Base-by-base conservation (phyloP, 192 early-diverging fungal species). In the Rhizoclosmatium globosum region DNA sequence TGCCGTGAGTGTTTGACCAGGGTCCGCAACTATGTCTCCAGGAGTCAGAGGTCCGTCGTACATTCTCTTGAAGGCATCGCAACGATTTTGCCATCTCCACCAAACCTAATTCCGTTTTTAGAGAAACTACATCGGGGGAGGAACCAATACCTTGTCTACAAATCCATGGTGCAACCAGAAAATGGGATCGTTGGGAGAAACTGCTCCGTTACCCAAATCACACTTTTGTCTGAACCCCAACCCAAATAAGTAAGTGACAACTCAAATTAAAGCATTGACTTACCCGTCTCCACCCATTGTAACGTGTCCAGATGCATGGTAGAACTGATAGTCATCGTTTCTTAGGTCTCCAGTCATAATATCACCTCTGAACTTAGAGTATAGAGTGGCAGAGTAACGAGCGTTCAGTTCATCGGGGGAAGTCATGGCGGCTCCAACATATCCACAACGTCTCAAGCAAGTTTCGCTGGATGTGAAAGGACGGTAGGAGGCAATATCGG, bases 401-500 rank as follows among this genome's bases (percentile, higher is more conserved):
- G 79, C 21, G 17, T 75, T 76, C 13, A 80, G n/a, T 1, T 47
- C 59, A 21, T 60, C 47, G 3, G 79, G 45, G 41, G 56, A 39
- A 46, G 50, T 59, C 6, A 68, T 38, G 6, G 72, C 79, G 4
- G 47, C 4, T 7, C 72, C 71, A 57, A 21, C 15, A 47, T 47
- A 9, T 4, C 71, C 72, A 53, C 79, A 80, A 4, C 79, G 45
- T n/a, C 72, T 4, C 21, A 80, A 47, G 68, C 79, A 80, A 31
- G 65, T 68, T 60, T 17, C 60, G 7, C 11, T 53, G 69, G 47
- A 11, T 3, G 42, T 4, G 50, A 15, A 56, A 46, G 47, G 7
- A 48, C 50, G 53, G 53, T 56, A 56, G 9, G 7, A 4, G 17
- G 69, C 47, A 43, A 71, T 38, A 48, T 71, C 47, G 4, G 69